Base-by-base conservation (phyloP, 2,329 filamentous ascomycete genomes). In the Aciculosporium take region DNA sequence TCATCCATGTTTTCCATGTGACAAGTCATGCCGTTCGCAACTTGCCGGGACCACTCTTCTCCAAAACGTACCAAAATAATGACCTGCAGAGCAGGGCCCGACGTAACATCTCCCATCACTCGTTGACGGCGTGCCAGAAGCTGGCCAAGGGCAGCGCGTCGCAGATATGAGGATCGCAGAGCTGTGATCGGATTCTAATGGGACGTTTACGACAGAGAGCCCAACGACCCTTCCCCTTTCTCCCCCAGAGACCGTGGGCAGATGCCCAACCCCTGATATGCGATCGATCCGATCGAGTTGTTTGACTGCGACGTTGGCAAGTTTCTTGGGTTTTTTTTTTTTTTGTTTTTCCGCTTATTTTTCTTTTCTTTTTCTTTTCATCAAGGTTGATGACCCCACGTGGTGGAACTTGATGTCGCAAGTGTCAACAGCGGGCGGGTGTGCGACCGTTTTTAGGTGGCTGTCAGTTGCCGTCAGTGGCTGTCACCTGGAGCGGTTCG, bases 1-100 rank as follows among this genome's bases (percentile, higher is more conserved):
- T n/a, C n/a, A n/a, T n/a, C n/a, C 24, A 28, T 18, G 17, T 37
- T 37, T n/a, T 28, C 8, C 12, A 28, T 17, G 23, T 15, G 24
- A 27, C 9, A 3, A 3, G 13, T 37, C 23, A 20, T 21, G 7
- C 18, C 18, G 9, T 30, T 38, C 5, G 27, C 13, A 29, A 12
- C 20, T 17, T 2, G 7, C 18, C 4, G 8, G 2, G 20, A 38
- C 20, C 8, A 8, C 10, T 30, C 20, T 12, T 23, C 1, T 21
- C 13, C 12, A 28, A n/a, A n/a, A 39, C 34, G 13, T 42, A 86
- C 81, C 66, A 86, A 60, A 45, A 86, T 69, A 62, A 85, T 84
- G 36, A 86, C 77, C 62, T 86, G 80, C 62, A 86, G 63, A 31
- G 75, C 74, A 57, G 75, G 69, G 43, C 56, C 48, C 39, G 49